phyloP scores from a whole-genome alignment of 192 early-diverging fungal genomes.

The Coemansia biformis region DNA sequence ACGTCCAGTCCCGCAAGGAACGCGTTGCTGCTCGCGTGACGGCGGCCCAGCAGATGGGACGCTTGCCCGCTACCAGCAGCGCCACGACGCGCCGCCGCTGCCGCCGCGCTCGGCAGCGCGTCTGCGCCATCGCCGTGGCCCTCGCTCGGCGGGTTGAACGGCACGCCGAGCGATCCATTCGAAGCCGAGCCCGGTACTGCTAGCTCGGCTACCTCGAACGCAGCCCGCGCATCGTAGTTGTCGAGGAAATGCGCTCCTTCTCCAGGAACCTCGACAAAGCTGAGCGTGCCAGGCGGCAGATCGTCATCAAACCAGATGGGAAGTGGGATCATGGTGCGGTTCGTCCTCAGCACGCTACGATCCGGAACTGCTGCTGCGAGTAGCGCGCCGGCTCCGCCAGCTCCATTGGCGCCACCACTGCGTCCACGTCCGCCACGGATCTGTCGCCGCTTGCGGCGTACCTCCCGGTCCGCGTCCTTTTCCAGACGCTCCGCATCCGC shows the following conservation, averaged over 20 bases:
- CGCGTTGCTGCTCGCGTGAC: slow-evolving; percentile 4
- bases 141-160: too few relatives aligned
- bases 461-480: slow-evolving; percentile 75
- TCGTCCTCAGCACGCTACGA: slow-evolving; percentile 37
- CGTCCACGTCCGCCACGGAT: slow-evolving; percentile 55
- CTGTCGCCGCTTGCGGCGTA: slow-evolving; percentile 79
- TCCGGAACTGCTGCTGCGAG: slow-evolving; percentile 11
- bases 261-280: slow-evolving; percentile 37
- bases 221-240: slow-evolving; percentile 28
- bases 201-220: slow-evolving; percentile 24
- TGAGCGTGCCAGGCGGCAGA: slow-evolving; percentile 39
- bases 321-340: slow-evolving; percentile 42
- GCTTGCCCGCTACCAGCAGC: too few relatives aligned
- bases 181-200: neutral
- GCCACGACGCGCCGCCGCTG: slow-evolving; percentile 6
- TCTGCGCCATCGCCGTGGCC: neutral
- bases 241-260: slow-evolving; percentile 50
- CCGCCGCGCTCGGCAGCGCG: neutral
- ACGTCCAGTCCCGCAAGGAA: slow-evolving; percentile 7
- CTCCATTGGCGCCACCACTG: neutral
- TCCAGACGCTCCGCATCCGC: slow-evolving; percentile 77
- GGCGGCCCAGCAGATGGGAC: slow-evolving; percentile 14
- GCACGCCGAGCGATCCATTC: neutral
- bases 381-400: neutral
- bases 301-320: slow-evolving; percentile 44